Percentiles rank a stretch among this genome's conserved stretches.
Conservation (phyloP, 129 eudicot species). For the Oenanthe sinensis region DNA sequence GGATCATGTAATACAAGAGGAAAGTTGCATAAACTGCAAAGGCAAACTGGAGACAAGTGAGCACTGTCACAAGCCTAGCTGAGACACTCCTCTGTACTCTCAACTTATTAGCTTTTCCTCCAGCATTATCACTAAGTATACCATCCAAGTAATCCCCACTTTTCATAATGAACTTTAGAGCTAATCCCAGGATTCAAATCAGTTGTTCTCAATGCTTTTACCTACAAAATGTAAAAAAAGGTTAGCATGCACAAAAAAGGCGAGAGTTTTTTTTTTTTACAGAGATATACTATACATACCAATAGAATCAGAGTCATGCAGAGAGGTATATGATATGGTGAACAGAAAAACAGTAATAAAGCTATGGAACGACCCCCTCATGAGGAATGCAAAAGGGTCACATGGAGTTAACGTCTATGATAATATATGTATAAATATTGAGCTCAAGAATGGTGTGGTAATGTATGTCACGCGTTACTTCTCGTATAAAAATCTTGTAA, state of each 20-base stretch:
- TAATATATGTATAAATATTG: background rate
- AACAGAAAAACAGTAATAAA: slow-evolving; percentile 12
- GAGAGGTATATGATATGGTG: background rate
- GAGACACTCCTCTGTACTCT: slow-evolving; percentile 47
- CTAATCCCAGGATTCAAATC: background rate
- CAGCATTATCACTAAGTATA: slow-evolving; percentile 51
- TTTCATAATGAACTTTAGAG: slow-evolving; percentile 13
- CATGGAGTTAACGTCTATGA: slow-evolving; percentile 52
- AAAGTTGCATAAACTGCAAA: slow-evolving; percentile 90
- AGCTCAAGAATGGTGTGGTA: background rate
- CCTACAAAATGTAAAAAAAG: background rate
- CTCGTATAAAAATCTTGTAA: slow-evolving; percentile 27
- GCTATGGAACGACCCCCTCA: slow-evolving; percentile 32
- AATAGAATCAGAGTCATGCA: background rate
- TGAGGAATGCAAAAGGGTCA: slow-evolving; percentile 62
- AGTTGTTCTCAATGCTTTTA: background rate
- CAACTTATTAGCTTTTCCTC: slow-evolving; percentile 33
- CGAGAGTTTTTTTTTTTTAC: too few species aligned
- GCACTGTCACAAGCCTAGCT: slow-evolving; percentile 50
- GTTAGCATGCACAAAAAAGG: background rate
- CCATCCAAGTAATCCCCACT: slow-evolving; percentile 86
- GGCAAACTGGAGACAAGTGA: slow-evolving; percentile 76
- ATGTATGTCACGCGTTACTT: slow-evolving; percentile 18
- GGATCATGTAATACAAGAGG: slow-evolving; percentile 84
- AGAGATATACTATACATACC: background rate